These are phyloP conservation scores for Clitopilus hobsonii DNA, from an alignment of 768 basidiomycete genomes.

Conservation along the genomic window DNA sequence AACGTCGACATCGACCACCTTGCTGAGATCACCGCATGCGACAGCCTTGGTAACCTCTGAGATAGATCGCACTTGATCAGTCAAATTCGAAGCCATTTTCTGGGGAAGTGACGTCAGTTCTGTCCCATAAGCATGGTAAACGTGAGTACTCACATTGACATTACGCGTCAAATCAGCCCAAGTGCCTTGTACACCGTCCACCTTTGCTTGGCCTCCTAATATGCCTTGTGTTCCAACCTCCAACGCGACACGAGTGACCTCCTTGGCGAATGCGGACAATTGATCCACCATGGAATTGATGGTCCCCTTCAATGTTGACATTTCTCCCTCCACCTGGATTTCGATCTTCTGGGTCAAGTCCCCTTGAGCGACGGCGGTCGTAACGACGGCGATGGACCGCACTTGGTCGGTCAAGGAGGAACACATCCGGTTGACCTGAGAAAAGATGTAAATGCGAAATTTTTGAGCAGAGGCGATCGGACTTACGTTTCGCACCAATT, in stretches of 20 bases:
- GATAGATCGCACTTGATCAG: slow-evolving; percentile 86
- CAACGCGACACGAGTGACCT: slow-evolving; percentile 77
- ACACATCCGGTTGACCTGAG: slow-evolving; percentile 76
- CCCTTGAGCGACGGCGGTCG: slow-evolving; percentile 86
- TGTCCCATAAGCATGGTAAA: background rate
- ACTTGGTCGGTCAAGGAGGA: slow-evolving; percentile 76
- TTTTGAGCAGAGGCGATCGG: background rate
- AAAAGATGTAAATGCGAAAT: background rate
- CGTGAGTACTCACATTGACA: slow-evolving; percentile 64
- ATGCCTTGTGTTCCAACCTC: slow-evolving; percentile 92
- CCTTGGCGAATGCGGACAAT: slow-evolving; percentile 79
- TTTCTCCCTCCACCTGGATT: slow-evolving; percentile 83
- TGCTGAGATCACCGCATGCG: slow-evolving; percentile 77
- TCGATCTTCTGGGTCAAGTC: slow-evolving; percentile 92
- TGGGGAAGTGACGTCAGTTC: slow-evolving; percentile 18
- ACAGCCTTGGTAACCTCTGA: slow-evolving; percentile 89
- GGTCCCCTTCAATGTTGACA: slow-evolving; percentile 75
- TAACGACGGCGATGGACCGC: slow-evolving; percentile 79
- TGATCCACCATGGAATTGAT: slow-evolving; percentile 96
- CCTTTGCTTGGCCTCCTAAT: slow-evolving; percentile 85
- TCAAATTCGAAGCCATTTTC: slow-evolving; percentile 87
- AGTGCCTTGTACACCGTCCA: slow-evolving; percentile 88
- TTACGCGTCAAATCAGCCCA: slow-evolving; percentile 89
- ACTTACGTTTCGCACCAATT: slow-evolving; percentile 70
- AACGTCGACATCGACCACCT: slow-evolving; percentile 87